Base-by-base conservation (phyloP, 2,329 filamentous ascomycete species). In the Claviceps monticola region DNA sequence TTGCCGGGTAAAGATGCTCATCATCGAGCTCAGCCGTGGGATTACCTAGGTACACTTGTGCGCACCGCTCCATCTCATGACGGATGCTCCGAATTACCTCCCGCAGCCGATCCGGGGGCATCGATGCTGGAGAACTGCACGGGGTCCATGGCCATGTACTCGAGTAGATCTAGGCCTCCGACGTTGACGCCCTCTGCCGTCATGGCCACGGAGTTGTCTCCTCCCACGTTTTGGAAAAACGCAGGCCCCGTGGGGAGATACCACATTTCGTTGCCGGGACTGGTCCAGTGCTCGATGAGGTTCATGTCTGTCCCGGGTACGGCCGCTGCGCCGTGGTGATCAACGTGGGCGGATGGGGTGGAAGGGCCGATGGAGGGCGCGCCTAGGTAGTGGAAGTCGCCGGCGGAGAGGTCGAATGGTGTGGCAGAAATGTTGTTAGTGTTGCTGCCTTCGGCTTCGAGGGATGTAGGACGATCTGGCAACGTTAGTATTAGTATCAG, bases 111-210 rank as follows among this genome's bases (percentile, higher is more conserved):
- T 14, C 56, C 55, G 5, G 62, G 56, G 2, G 59, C 60, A 7
- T 67, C 64, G 14, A 67, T 49, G 16, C 62, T 62, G 1, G 71
- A 66, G 46, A 72, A 73, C 41, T 70, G 67, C 38, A 64, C 62
- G 3, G 67, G 63, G 41, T 79, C 80, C 74, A 83, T 79, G 7
- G 78, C 76, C 79, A 84, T 83, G 56, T 80, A 83, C 60, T 85
- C 82, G 14, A 85, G 71, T 58, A 85, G 61, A 60, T 85, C 82
- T 36, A 84, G 70, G 0, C 82, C 82, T 9, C 80, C 80, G 2
- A 84, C 77, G 57, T 83, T 83, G 48, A 84, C 76, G 29, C 80
- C 80, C 57, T 84, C 80, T 8, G 80, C 78, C 2, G 80, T 83
- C 77, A 83, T 83, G 44, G 79, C 79, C 9, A 83, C 79, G 6